Base-by-base conservation (phyloP, 805 yeast species). In the Candida golubevii region DNA sequence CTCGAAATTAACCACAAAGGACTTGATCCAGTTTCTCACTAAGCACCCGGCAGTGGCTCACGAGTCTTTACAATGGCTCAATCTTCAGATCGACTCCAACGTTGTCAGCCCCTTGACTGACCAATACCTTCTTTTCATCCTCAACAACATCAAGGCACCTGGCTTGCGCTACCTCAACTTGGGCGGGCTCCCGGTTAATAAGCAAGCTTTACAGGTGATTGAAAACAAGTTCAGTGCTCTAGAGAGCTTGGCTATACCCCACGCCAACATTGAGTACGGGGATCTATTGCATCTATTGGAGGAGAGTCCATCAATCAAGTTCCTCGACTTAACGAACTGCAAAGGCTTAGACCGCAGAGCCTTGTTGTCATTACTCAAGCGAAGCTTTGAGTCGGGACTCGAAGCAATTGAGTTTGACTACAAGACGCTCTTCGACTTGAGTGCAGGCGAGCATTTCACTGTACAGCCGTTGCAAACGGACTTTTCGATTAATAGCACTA, bases 1-100 rank as follows among this genome's bases (percentile, higher is more conserved):
- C 53, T 78, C 83, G 36, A 78, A 82, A 53, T 69, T 88, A 39
- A 79, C 88, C 18, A 83, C 91, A 4, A 76, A 83, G 51, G 90
- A 84, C 33, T 65, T 88, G 42, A 74, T 85, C 50, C 79, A 78
- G 51, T 84, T 88, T 53, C 70, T 88, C 48, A 74, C 82, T 3
- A 75, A 77, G 49, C 95, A 88, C 65, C 89, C 93, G 0, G 74
- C 91, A 0, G 72, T 76, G 4, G 53, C 58, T 27, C 55, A 62
- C 27, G 69, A 74, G 15, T 69, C 77, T 10, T 65, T 85, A 36
- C 71, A 74, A 39, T 85, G 90, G 90, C 71, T 85, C 18, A 82
- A 78, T 47, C 64, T 85, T 36, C 82, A 80, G 58, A 79, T 77
- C 49, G 85, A 82, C 48, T 71, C 80, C 8, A 79, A 82, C 49